Base-by-base conservation (phyloP, 2,329 filamentous ascomycete genomes). In the Cordyceps fumosorosea region DNA sequence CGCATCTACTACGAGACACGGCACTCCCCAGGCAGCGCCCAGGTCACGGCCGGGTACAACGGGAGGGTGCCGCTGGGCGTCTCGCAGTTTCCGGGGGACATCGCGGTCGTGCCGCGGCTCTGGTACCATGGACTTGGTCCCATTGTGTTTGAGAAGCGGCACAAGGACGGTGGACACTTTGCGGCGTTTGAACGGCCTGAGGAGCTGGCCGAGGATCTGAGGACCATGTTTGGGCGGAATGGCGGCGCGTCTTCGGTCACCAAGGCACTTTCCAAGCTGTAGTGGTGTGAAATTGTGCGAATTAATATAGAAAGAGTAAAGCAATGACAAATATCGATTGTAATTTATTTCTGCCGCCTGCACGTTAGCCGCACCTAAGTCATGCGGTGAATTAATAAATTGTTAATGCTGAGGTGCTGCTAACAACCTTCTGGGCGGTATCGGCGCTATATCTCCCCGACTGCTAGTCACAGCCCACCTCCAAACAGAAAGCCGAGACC, bases 1-100 rank as follows among this genome's bases (percentile, higher is more conserved):
- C 73, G 87, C 11, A 89, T 91, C 62, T 92, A 92, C 74, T 90
- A 90, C 68, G 89, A 91, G 73, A 77, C 77, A 0, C 73, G 68
- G 14, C 84, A 86, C 64, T 72, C 45, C n/a, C 18, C 34, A n/a
- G 26, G 24, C 16, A 52, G 20, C 50, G n/a, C 24, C 6, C 37
- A 8, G 24, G 14, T 29, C 48, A 26, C n/a, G 20, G 8, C 26
- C 2, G n/a, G 16, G 16, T 61, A 61, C 42, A 61, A 61, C 16
- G 42, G 14, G n/a, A 48, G 66, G 11, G 73, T 76, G 18, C 71
- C 71, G 61, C 65, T 76, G 65, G 80, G 81, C 0, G 63, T 84
- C 24, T 79, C 72, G 62, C 75, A 79, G 64, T 85, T 86, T 67
- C 85, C 85, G 0, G 77, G 73, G 67, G 86, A 89, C 65, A 60